Conservation (phyloP, 2,329 filamentous ascomycete species). For the Chaetomiaceae sp. region DNA sequence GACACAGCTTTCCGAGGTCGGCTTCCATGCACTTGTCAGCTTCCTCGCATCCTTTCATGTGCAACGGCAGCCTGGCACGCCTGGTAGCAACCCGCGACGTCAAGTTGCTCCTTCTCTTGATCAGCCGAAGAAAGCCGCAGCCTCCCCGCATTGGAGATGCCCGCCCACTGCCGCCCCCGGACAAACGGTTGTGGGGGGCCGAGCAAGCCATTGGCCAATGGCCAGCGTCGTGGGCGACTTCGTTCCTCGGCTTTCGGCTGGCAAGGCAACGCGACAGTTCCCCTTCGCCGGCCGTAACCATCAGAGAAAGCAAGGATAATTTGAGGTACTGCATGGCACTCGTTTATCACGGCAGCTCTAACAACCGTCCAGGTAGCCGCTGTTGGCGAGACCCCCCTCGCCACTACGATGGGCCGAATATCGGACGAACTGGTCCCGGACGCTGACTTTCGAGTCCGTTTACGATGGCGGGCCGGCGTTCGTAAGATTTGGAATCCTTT, state of each 20-base stretch:
- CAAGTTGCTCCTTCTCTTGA: conserved; percentile 9
- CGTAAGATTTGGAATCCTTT: too few species aligned
- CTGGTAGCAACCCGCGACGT: conserved; percentile 4
- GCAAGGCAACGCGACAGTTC: too few species aligned
- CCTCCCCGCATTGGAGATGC: conserved; percentile 14
- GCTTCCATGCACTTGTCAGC: background rate
- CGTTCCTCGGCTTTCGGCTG: conserved; percentile 15
- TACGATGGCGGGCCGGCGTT: too few species aligned
- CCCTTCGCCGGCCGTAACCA: conserved; percentile 9
- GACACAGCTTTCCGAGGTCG: background rate
- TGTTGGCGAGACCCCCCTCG: too few species aligned
- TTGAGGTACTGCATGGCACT: too few species aligned
- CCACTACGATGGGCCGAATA: too few species aligned
- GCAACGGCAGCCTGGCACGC: background rate
- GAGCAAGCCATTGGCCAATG: conserved; percentile 23
- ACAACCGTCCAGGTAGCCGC: too few species aligned
- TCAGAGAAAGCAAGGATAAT: too few species aligned
- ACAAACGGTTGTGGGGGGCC: conserved; percentile 21
- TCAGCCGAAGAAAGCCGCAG: conserved; percentile 26
- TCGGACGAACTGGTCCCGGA: too few species aligned
- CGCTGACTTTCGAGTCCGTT: too few species aligned
- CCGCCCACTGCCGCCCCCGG: conserved; percentile 15
- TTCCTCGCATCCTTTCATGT: background rate
- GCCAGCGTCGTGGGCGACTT: background rate
- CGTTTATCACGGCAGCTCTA: too few species aligned